Base-by-base conservation (phyloP, 805 yeast species). In the Blastobotrys attinorum region DNA sequence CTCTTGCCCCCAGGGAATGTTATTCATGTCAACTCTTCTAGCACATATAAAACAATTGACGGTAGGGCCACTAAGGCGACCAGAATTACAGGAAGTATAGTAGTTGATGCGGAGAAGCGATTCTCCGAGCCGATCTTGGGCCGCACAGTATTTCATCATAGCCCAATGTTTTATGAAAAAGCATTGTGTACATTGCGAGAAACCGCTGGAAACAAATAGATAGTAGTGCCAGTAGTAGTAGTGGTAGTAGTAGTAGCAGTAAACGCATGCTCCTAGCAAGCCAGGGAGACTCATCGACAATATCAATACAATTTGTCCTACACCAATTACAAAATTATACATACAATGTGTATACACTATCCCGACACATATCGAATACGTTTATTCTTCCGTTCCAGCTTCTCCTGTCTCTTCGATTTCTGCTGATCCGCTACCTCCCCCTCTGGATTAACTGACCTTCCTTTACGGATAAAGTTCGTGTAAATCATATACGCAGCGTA, bases 401-500 rank as follows among this genome's bases (percentile, higher is more conserved):
- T 69, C 27, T 56, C 57, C 44, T 68, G 66, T 48, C 73, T 56
- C 48, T 67, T 69, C 39, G 46, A 51, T 54, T 41, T 60, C 47
- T 22, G 38, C n/a, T 38, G 46, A 15, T 49, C 41, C 3, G 38
- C 46, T 6, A 42, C 47, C 8, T 37, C 42, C 10, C 31, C 46
- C 13, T 31, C 45, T 3, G 48, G 29, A 6, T 40, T 36, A 37
- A 35, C 21, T 4, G 21, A 16, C 31, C 13, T 17, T 15, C 55
- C 23, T 44, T 57, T 44, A 37, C 50, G 47, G 34, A 60, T 50
- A 15, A 70, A 63, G 27, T 73, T 49, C 1, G 71, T 64, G 48
- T 64, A 63, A 16, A 74, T 48, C 56, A 74, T 76, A 62, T 67
- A 76, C 4, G 54, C 57, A 2, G 77, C 76, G 59, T 60, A 79